Conservation (phyloP, 805 yeast species). For the Saccharomyces kudriavzevii region DNA sequence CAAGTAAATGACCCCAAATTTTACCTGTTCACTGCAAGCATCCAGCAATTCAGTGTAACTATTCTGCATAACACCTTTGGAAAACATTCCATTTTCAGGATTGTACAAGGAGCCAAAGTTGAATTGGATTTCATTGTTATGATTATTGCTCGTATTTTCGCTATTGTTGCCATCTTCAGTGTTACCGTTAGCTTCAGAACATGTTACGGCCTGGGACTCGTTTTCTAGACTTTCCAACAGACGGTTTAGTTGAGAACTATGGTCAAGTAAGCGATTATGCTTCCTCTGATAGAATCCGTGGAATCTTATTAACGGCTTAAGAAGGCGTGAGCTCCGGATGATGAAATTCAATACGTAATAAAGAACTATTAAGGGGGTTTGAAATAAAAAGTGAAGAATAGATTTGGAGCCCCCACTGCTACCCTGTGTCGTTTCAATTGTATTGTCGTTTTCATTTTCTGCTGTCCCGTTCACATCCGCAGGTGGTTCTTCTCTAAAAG, state of each 20-base stretch:
- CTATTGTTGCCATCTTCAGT: slow-evolving; percentile 3
- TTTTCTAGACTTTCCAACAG: slow-evolving; percentile 12
- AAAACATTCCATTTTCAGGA: slow-evolving; percentile 14
- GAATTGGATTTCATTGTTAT: neutral
- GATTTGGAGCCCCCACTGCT: neutral
- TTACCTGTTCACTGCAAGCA: slow-evolving; percentile 58
- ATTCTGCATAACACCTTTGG: slow-evolving; percentile 39
- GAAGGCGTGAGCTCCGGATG: slow-evolving; percentile 6
- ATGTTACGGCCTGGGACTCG: slow-evolving; percentile 6
- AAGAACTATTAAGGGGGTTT: slow-evolving; percentile 12
- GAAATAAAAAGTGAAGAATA: neutral
- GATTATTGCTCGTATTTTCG: neutral
- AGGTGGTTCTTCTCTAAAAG: neutral
- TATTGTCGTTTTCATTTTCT: neutral
- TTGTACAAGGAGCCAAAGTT: slow-evolving; percentile 26
- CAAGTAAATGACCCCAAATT: slow-evolving; percentile 65
- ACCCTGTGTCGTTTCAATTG: neutral
- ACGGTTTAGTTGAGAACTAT: slow-evolving; percentile 6
- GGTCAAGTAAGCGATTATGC: slow-evolving; percentile 8
- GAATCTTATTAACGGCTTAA: slow-evolving; percentile 19
- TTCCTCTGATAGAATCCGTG: slow-evolving; percentile 18
- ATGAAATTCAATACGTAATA: slow-evolving; percentile 12
- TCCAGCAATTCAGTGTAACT: slow-evolving; percentile 76
- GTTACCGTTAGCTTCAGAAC: slow-evolving; percentile 3
- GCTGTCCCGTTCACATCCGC: neutral